Evolutionary conservation across 495 filamentous ascomycete species (phyloP).

Genomic region (Hamigera avellanea): DNA sequence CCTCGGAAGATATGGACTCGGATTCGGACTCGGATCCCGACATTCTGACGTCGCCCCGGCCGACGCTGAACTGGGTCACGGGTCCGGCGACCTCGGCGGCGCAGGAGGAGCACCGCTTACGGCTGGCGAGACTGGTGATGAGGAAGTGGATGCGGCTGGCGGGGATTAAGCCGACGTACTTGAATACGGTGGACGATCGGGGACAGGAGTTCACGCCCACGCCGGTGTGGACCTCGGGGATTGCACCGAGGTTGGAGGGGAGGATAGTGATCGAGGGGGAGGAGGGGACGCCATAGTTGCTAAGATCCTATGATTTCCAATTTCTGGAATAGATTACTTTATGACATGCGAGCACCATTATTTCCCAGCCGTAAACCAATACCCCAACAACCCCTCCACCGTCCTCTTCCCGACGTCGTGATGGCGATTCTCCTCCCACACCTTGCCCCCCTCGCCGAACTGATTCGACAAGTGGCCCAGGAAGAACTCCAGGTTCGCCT

Average conservation of each 20-base stretch:
- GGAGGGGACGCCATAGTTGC: too few relatives aligned
- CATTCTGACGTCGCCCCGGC: slow-evolving; percentile 22
- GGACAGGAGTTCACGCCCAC: slow-evolving; percentile 47
- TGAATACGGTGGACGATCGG: slow-evolving; percentile 29
- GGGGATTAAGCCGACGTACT: slow-evolving; percentile 34
- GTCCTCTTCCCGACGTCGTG: slow-evolving; percentile 4
- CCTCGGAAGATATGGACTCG: slow-evolving; percentile 26
- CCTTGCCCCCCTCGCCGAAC: slow-evolving; percentile 7
- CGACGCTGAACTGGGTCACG: slow-evolving; percentile 30
- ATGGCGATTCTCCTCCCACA: slow-evolving; percentile 10
- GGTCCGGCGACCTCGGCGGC: slow-evolving; percentile 22
- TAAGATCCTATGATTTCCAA: too few relatives aligned
- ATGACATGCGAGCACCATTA: too few relatives aligned
- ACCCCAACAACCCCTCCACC: neutral
- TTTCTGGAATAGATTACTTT: too few relatives aligned
- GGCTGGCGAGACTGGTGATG: slow-evolving; percentile 48
- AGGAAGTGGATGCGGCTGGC: slow-evolving; percentile 66
- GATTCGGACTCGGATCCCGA: slow-evolving; percentile 35
- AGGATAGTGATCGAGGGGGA: slow-evolving; percentile 42
- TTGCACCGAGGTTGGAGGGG: slow-evolving; percentile 66
- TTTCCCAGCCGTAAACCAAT: too few relatives aligned
- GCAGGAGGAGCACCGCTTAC: slow-evolving; percentile 27
- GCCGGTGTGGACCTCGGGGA: slow-evolving; percentile 67
- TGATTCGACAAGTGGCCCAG: slow-evolving; percentile 6
- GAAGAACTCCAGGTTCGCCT: slow-evolving; percentile 7